phyloP scores from a whole-genome alignment of 2,329 filamentous ascomycete genomes.

The Magnaporthiopsis rhizophila region DNA sequence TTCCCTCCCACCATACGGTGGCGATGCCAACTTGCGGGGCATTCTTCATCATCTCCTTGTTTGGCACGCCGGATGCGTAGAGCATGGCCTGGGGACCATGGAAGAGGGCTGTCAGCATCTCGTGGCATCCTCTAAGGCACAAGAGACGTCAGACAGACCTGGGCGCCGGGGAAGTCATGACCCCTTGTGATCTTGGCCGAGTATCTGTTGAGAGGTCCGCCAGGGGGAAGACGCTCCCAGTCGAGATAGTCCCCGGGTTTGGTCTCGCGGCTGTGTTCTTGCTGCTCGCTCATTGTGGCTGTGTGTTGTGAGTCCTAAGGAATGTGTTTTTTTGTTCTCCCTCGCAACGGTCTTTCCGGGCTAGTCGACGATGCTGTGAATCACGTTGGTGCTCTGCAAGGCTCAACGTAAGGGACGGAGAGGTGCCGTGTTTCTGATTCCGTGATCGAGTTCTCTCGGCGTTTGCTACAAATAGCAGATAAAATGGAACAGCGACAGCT shows the following conservation, averaged over 20 bases:
- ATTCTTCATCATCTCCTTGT: conserved; percentile 77
- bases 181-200: conserved; percentile 73
- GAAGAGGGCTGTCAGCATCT: neutral
- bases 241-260: conserved; percentile 47
- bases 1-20: conserved; percentile 96
- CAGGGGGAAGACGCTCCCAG: conserved; percentile 42
- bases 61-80: conserved; percentile 83
- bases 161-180: conserved; percentile 87
- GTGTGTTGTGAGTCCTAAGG: neutral
- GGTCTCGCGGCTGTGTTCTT: conserved; percentile 20
- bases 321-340: neutral
- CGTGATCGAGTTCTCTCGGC: neutral
- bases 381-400: neutral
- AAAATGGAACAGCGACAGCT: neutral
- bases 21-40: conserved; percentile 86
- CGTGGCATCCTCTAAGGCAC: neutral
- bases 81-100: conserved; percentile 66
- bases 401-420: too few species aligned
- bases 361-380: neutral
- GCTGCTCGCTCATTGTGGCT: conserved; percentile 1
- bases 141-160: conserved; percentile 44
- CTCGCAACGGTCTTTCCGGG: too few species aligned
- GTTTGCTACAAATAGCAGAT: neutral
- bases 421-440: too few species aligned
- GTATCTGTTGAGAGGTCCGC: conserved; percentile 68